A percentile compares a stretch with the other conserved stretches of the same genome.
These are phyloP conservation scores for Stylosanthes scabra DNA, from an alignment of 331 rosid species.

Conservation along the genomic window DNA sequence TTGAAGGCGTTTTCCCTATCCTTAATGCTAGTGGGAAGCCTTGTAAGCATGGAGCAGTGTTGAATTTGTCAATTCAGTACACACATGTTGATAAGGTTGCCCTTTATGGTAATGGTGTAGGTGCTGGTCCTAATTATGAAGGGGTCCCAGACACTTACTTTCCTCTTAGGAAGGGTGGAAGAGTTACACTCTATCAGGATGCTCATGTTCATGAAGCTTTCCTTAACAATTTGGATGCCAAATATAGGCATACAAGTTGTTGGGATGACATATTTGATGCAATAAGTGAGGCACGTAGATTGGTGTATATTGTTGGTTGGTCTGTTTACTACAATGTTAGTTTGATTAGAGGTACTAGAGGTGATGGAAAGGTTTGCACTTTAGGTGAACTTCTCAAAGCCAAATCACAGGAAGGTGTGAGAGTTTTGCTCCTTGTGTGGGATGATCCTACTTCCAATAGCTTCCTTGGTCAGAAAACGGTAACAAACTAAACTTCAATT, in stretches of 20 bases:
- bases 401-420: conserved; percentile 88
- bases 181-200: conserved; percentile 85
- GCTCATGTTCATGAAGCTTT: conserved; percentile 70
- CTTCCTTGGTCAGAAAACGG: conserved; percentile 71
- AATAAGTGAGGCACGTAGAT: conserved; percentile 65
- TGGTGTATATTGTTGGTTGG: conserved; percentile 89
- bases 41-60: conserved; percentile 62
- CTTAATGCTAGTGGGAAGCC: conserved; percentile 63
- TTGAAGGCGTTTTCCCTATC: conserved; percentile 78
- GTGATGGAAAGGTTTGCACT: conserved; percentile 40
- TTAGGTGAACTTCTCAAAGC: conserved; percentile 83
- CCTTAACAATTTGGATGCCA: conserved; percentile 60
- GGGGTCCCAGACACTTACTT: conserved; percentile 85
- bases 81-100: conserved; percentile 53
- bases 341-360: conserved; percentile 57
- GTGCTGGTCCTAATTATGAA: conserved; percentile 53
- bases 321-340: conserved; percentile 79
- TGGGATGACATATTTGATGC: conserved; percentile 83
- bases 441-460: conserved; percentile 88
- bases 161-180: conserved; percentile 78
- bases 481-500: conserved; percentile 33
- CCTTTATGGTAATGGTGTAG: conserved; percentile 54
- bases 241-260: no score
- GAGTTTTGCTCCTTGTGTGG: conserved; percentile 91
- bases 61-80: conserved; percentile 75